Conservation (phyloP, 139 green algal species). For the Haematococcus lacustris region DNA sequence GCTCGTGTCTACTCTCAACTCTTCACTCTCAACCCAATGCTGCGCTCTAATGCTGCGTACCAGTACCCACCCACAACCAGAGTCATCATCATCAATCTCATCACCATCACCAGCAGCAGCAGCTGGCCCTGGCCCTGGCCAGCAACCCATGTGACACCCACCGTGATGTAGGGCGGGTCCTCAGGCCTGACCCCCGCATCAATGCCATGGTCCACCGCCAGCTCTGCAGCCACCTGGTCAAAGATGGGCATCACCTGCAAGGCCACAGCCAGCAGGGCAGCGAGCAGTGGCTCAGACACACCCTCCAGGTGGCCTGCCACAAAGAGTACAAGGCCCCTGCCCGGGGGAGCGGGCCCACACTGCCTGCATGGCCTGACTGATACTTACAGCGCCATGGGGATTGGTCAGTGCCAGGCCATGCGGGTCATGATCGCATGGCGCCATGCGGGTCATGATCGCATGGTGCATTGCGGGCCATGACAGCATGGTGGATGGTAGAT, state of each 20-base stretch:
- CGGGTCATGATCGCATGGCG: too few species aligned
- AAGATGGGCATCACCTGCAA: conserved; percentile 3
- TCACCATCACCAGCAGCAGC: not conserved
- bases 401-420: not conserved
- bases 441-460: too few species aligned
- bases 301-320: not conserved
- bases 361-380: not conserved
- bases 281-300: too few species aligned
- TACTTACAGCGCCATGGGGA: not conserved
- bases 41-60: not conserved
- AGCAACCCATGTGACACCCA: not conserved
- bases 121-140: not conserved
- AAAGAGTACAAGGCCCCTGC: not conserved
- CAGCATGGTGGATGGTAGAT: too few species aligned
- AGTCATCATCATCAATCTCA: too few species aligned
- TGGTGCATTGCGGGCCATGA: not conserved
- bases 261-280: too few species aligned
- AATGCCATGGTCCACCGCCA: conserved; percentile 5
- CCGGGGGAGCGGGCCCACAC: not conserved
- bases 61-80: not conserved
- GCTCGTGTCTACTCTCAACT: not conserved
- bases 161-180: conserved; percentile 9
- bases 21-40: not conserved
- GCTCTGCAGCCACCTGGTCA: not conserved
- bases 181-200: not conserved